Percentiles rank a stretch among this genome's conserved stretches.
phyloP scores from a whole-genome alignment of 768 basidiomycete genomes.

The Lentinula sp. region DNA sequence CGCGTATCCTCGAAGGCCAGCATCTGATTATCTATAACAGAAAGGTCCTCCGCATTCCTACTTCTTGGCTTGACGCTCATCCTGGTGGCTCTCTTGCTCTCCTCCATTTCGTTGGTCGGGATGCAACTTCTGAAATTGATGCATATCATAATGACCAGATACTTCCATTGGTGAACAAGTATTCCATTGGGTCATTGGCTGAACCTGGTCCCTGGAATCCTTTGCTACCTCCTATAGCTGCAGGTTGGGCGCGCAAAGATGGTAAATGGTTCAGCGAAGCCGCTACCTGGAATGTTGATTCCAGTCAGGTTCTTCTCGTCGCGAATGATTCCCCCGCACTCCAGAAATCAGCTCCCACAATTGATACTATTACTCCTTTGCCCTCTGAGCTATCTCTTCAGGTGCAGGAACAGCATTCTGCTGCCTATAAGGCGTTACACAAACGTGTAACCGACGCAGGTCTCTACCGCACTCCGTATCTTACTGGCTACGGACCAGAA shows the following conservation, averaged over 20 bases:
- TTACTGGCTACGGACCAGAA: conserved; percentile 88
- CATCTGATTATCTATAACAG: conserved; percentile 67
- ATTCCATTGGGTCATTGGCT: conserved; percentile 65
- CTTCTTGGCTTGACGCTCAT: conserved; percentile 76
- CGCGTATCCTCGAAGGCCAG: conserved; percentile 70
- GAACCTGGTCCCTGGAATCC: conserved; percentile 63
- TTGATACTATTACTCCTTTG: conserved; percentile 45
- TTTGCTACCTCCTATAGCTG: conserved; percentile 78
- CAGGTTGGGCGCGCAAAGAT: conserved; percentile 70
- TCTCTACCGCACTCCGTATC: conserved; percentile 77
- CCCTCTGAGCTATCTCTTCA: conserved; percentile 49
- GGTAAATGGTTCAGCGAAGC: conserved; percentile 68
- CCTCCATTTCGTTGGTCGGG: conserved; percentile 92
- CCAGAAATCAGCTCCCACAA: conserved; percentile 24
- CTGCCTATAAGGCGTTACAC: conserved; percentile 78
- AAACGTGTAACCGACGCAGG: conserved; percentile 68
- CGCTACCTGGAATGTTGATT: conserved; percentile 27
- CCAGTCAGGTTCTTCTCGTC: conserved; percentile 60
- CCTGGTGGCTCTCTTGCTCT: conserved; percentile 88
- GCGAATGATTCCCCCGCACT: conserved; percentile 23
- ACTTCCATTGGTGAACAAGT: conserved; percentile 50
- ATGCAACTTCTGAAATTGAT: conserved; percentile 91
- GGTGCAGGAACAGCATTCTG: conserved; percentile 60
- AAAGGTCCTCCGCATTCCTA: conserved; percentile 59
- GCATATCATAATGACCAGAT: conserved; percentile 76